Base-by-base conservation (phyloP, 768 basidiomycete genomes). In the Epithele typhae region DNA sequence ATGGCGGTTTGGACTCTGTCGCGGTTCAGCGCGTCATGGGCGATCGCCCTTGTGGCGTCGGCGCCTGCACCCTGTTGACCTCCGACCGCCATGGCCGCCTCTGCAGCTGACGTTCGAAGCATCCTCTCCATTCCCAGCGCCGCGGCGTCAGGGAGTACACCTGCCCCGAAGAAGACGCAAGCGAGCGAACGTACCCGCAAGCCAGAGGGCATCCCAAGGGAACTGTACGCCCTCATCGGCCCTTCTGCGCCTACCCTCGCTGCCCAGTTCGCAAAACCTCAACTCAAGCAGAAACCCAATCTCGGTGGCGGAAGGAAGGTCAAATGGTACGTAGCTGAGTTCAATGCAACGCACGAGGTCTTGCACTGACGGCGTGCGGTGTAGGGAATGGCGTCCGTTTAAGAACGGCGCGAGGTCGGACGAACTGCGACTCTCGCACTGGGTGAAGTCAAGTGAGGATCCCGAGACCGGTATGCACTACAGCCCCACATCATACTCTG, bases 161-260 rank as follows among this genome's bases (percentile, higher is more conserved):
- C 73, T 32, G 61, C 63, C 2, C 78, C 76, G 56, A 84, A 77
- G 55, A 50, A 57, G 14, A 49, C 67, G 3, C 27, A 62, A 19
- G 45, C 69, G n/a, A 15, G 68, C 0, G 45, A 63, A 2, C 59
- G 72, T 11, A 59, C 69, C 15, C 76, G 77, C 59, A 91, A 88
- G 65, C 89, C 89, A 3, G 90, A 92, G 17, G 94, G 95, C 17
- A 93, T 97, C 50, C 86, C 92, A 0, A 75, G 93, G 55, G 94
- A 97, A 65, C 76, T 99, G 2, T 97, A 88, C 68, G 84, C 88
- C 1, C 80, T 99, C 49, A 97, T 99, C 54, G 95, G 95, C n/a
- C 83, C 91, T 49, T 87, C 90, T 39, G 87, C 87, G 10, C 93
- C 95, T 0, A 82, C 87, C 2, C 76, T 98, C 40, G 85, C 83